Conservation (phyloP, 1,284 basidiomycete species). For the Cutaneotrichosporon sp. region DNA sequence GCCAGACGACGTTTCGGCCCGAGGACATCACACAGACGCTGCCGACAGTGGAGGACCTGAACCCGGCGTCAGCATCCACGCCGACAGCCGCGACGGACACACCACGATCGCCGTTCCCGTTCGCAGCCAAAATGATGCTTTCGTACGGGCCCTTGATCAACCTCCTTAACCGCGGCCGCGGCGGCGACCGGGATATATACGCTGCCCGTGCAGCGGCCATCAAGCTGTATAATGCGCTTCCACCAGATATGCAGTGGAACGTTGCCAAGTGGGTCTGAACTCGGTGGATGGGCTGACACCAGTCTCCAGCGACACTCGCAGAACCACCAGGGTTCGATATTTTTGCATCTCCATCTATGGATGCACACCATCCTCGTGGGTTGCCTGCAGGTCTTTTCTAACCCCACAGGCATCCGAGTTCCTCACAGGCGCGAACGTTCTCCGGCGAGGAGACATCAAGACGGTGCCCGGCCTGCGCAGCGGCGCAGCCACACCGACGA, state of each 20-base stretch:
- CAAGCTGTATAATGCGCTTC: conserved; percentile 22
- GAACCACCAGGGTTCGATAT: conserved; percentile 22
- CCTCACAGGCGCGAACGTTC: conserved; percentile 14
- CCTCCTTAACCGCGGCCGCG: conserved; percentile 18
- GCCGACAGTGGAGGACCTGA: conserved; percentile 4
- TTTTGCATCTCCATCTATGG: conserved; percentile 32
- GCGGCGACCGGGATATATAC: conserved; percentile 1
- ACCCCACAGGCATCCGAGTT: conserved; percentile 11
- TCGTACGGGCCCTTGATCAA: conserved; percentile 24
- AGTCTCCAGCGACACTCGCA: conserved; percentile 22
- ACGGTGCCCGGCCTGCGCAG: neutral
- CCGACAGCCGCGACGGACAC: neutral
- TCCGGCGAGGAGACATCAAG: neutral
- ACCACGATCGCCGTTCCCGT: conserved; percentile 24
- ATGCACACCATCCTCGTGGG: conserved; percentile 30
- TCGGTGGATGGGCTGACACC: neutral
- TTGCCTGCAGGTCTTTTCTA: neutral
- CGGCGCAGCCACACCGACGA: conserved; percentile 2
- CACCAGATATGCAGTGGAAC: conserved; percentile 31
- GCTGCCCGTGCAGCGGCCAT: conserved; percentile 15
- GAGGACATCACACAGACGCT: conserved; percentile 29
- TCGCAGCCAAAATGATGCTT: conserved; percentile 26
- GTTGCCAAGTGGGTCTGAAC: conserved; percentile 15
- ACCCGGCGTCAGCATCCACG: neutral
- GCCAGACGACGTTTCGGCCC: conserved; percentile 26